These are phyloP conservation scores for Immersiporthe knoxdaviesiana DNA, from an alignment of 2,329 filamentous ascomycete genomes.

Conservation along the genomic window DNA sequence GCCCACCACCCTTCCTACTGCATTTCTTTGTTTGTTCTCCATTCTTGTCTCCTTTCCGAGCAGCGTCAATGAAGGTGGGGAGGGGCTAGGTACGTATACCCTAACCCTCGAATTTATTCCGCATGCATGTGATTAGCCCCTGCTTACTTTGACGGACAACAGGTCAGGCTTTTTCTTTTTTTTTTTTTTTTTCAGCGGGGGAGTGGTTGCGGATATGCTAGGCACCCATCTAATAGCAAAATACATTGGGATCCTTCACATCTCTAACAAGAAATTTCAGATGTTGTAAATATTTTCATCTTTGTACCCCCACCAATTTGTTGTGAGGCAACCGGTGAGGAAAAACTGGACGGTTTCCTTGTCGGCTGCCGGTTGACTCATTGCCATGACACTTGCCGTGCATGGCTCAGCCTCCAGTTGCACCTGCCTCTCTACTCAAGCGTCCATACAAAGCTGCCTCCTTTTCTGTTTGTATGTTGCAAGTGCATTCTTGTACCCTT, in stretches of 20 bases:
- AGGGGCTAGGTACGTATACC: background rate
- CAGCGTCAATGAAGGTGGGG: background rate
- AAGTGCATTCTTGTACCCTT: background rate
- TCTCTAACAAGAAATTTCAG: background rate
- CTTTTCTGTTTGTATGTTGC: background rate
- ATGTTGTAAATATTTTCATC: background rate
- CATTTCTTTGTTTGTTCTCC: background rate
- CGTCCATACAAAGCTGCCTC: background rate
- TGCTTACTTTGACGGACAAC: background rate
- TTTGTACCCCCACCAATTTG: background rate
- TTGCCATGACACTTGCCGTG: background rate
- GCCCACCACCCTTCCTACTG: background rate
- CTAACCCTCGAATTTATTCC: background rate
- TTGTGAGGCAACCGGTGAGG: background rate
- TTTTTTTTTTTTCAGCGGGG: background rate
- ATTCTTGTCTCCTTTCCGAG: no score
- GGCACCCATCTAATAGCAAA: background rate
- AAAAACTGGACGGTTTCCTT: background rate
- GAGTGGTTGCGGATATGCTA: background rate
- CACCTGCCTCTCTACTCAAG: background rate
- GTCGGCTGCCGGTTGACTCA: conserved; percentile 25
- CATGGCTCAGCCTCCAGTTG: background rate
- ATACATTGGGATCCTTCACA: background rate
- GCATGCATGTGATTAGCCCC: background rate
- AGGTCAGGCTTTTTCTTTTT: background rate